Base-by-base conservation (phyloP, 768 basidiomycete genomes). In the Mycena haematopus region DNA sequence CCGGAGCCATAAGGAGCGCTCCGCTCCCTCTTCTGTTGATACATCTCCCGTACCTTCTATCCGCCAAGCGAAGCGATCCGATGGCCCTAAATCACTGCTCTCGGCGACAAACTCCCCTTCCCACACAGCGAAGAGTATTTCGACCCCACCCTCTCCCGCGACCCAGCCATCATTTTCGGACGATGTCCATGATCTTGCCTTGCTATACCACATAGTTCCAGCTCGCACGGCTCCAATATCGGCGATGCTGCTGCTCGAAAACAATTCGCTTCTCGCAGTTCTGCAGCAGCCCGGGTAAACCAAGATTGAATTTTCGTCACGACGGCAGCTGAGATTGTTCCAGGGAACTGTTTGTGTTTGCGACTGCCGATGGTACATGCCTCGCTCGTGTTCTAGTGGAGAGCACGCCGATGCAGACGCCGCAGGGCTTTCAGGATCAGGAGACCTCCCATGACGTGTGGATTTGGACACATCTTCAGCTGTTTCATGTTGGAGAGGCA, bases 281-380 rank as follows among this genome's bases (percentile, higher is more conserved):
- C 73, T 93, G 42, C 88, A 88, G 53, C 80, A 85, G 67, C 80
- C 83, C 44, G 92, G 92, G 92, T 92, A 70, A 70, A 79, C 72
- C 36, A 15, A 1, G 29, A n/a, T 15, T 33, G 33, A 10, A 5
- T 14, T 27, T 13, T 27, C 17, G 10, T 58, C 6, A 6, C 35
- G 13, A n/a, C 6, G 1, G n/a, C 10, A 29, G 21, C 55, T 65
- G 38, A 62, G 4, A 24, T 52, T 9, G 10, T 25, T 40, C 17
- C 35, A 91, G 90, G 14, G 73, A 82, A 60, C 69, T 92, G 21
- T 83, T 81, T 25, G 72, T 88, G 1, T 81, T 85, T 56, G 80
- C 84, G 10, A 73, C 78, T 0, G 69, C 75, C n/a, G 92, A 92
- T 65, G 83, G 84, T 2, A 66, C 58, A 45, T 76, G 76, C 57